Percentiles rank a stretch among this genome's conserved stretches.
phyloP scores from a whole-genome alignment of 202 grass and related monocot genomes.

The Eragrostis tef region DNA sequence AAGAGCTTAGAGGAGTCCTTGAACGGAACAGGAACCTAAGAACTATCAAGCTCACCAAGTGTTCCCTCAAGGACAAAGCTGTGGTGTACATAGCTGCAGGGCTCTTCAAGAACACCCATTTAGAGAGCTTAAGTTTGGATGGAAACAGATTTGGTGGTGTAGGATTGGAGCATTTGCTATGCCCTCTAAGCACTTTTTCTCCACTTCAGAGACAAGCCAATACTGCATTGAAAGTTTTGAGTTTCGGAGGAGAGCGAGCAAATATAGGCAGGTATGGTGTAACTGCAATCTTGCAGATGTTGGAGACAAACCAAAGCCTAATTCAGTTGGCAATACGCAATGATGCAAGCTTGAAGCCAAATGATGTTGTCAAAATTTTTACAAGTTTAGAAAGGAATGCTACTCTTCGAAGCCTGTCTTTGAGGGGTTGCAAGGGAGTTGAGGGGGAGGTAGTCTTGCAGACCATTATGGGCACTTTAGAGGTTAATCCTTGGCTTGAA shows the following conservation, averaged over 20 bases:
- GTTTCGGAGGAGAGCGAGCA: constrained; percentile 65
- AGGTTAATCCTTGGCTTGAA: constrained; percentile 96
- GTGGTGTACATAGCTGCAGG: constrained; percentile 93
- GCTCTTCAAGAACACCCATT: constrained; percentile 81
- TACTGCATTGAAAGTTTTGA: constrained; percentile 67
- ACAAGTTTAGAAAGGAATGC: constrained; percentile 78
- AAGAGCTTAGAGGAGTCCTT: constrained; percentile 80
- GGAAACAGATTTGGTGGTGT: constrained; percentile 76
- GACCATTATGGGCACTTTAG: constrained; percentile 72
- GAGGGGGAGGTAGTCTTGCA: constrained; percentile 72
- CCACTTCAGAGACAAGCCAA: constrained; percentile 86
- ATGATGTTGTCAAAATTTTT: constrained; percentile 83
- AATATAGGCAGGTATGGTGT: constrained; percentile 68
- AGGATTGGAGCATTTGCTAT: constrained; percentile 82
- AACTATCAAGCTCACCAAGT: constrained; percentile 67
- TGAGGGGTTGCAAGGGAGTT: constrained; percentile 81
- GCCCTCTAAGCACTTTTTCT: constrained; percentile 89
- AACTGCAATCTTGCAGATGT: constrained; percentile 70
- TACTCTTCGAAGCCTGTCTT: constrained; percentile 62
- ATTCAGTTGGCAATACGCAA: constrained; percentile 58
- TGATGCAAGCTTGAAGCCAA: constrained; percentile 71
- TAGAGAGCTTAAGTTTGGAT: constrained; percentile 76
- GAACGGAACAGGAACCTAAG: constrained; percentile 75
- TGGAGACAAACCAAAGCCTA: constrained; percentile 88
- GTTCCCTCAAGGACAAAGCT: constrained; percentile 72